Conservation (phyloP, 2,329 filamentous ascomycete species). For the Penicillium sumatraense region DNA sequence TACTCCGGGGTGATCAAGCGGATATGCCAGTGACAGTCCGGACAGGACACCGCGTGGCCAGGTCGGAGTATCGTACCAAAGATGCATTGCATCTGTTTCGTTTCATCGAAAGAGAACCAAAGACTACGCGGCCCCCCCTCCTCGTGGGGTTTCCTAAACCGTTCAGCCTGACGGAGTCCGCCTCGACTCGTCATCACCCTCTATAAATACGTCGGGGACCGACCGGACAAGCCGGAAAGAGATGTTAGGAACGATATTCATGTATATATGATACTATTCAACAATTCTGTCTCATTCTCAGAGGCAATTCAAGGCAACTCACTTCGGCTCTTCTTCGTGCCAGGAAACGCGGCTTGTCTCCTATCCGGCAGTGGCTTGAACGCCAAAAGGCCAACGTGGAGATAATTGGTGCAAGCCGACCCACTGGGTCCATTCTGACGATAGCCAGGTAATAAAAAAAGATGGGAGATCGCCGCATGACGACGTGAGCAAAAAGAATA, state of each 20-base stretch:
- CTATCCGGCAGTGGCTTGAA: slow-evolving; percentile 2
- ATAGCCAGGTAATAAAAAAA: background rate
- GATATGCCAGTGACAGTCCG: background rate
- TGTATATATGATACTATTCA: background rate
- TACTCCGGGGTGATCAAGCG: no score
- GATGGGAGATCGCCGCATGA: background rate
- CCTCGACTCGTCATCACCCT: background rate
- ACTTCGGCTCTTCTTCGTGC: background rate
- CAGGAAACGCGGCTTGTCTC: background rate
- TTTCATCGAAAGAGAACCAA: background rate
- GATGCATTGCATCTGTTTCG: background rate
- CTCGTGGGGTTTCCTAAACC: background rate
- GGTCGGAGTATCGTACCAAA: background rate
- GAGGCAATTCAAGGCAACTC: no score
- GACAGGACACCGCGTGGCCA: background rate
- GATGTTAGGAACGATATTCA: background rate
- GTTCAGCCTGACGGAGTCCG: background rate
- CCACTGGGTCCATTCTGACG: background rate
- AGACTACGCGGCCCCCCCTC: background rate
- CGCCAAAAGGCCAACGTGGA: background rate
- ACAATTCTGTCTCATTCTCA: background rate
- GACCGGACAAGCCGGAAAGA: no score
- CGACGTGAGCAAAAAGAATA: background rate
- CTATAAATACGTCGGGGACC: background rate
- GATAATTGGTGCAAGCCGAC: background rate